Evolutionary conservation across 2,329 filamentous ascomycete genomes (phyloP), one percentile per base, ranked within the genome.

Genomic region (Tolypocladium album): DNA sequence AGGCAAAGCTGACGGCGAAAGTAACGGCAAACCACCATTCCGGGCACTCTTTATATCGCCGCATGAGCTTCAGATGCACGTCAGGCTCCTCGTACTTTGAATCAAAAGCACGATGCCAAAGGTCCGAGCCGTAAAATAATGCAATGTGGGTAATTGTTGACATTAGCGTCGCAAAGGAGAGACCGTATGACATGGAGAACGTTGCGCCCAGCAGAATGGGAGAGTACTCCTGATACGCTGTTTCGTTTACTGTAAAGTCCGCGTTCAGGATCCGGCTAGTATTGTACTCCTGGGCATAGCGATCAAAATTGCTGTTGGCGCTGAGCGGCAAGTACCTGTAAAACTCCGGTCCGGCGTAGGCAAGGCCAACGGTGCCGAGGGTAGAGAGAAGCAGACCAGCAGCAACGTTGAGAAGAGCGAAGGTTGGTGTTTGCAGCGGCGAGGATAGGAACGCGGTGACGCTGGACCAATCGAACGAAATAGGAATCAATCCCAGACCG

Each of bases 391-490:
- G 79, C 39, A 81, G 62, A 3, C 84, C 72, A 56, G 82, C 76
- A 17, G 83, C 64, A 2, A 82, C 83, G 65, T 87, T 88, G 58
- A 78, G 76, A 59, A 86, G 81, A 13, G 83, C 83, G 67, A 84
- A 82, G 68, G 79, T 84, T 2, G 83, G 83, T 1, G 82, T 78
- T 60, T 85, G n/a, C n/a, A n/a, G n/a, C n/a, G n/a, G n/a, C n/a
- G n/a, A n/a, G n/a, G n/a, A n/a, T n/a, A n/a, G n/a, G n/a, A 81
- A 87, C 17, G 79, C 83, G 2, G 80, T 78, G 61, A 86, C 76
- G 58, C 84, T 78, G 58, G 79, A 82, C 86, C 86, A 88, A 71
- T 88, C 86, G 60, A 89, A 84, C 0, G 84, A 87, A 11, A 88
- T 78, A 9, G 85, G 85, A 38, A 88, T 76, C 15, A 89, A 71